Evolutionary conservation across 257 asterid genomes (phyloP).

Genomic region (Gynochthodes officinalis): DNA sequence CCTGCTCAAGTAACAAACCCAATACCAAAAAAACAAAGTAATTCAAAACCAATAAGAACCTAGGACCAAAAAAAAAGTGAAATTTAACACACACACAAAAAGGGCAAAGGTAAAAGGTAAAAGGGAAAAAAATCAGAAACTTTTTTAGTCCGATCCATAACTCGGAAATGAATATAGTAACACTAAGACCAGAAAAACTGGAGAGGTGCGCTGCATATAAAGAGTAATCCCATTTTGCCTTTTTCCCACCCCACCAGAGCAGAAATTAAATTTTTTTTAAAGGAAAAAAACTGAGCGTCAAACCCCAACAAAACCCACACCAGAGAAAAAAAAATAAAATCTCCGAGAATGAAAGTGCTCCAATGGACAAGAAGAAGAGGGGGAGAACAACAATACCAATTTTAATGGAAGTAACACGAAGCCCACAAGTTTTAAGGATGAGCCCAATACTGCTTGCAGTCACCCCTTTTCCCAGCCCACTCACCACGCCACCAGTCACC

Average conservation of each 20-base stretch:
- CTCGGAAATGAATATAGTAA: background rate
- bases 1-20: background rate
- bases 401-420: conserved; percentile 86
- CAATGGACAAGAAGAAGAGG: conserved; percentile 2
- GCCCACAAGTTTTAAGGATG: conserved; percentile 85
- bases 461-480: conserved; percentile 95
- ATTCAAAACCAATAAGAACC: background rate
- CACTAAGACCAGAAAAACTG: background rate
- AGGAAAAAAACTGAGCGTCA: background rate
- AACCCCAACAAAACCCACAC: background rate
- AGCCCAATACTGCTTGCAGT: conserved; percentile 97
- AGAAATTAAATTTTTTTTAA: too few relatives aligned
- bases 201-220: background rate
- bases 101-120: background rate
- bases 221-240: background rate
- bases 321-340: background rate
- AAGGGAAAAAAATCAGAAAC: background rate
- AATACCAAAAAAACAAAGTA: conserved; percentile 1
- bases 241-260: background rate
- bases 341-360: background rate
- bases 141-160: conserved; percentile 21
- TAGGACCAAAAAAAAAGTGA: background rate
- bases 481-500: conserved; percentile 96
- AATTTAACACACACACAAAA: background rate
- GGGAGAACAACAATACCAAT: conserved; percentile 47